A percentile compares a stretch with the other conserved stretches of the same genome.
Evolutionary conservation across 2,329 filamentous ascomycete species (phyloP).

Genomic region (Nemania sp.): DNA sequence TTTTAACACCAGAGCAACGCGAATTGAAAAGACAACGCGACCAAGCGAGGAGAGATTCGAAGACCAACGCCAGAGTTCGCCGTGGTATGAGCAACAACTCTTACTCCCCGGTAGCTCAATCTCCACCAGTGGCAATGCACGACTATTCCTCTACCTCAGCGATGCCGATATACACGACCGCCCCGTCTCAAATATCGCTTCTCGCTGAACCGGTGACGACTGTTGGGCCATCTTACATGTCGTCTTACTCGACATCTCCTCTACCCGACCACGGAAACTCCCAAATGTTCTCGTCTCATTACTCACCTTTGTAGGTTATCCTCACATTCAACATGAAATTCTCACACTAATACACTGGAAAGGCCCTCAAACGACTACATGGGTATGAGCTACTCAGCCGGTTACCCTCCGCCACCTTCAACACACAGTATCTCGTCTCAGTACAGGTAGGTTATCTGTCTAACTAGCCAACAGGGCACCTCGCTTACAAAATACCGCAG

Average conservation of each 20-base stretch:
- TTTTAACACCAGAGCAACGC: constrained; percentile 63
- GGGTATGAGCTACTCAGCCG: constrained; percentile 50
- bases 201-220: constrained; percentile 54
- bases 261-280: constrained; percentile 48
- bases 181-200: constrained; percentile 55
- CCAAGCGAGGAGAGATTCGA: constrained; percentile 62
- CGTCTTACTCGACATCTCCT: constrained; percentile 53
- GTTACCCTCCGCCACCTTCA: constrained; percentile 40
- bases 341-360: constrained; percentile 32
- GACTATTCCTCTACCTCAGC: constrained; percentile 48
- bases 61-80: constrained; percentile 55
- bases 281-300: constrained; percentile 38
- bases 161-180: constrained; percentile 57
- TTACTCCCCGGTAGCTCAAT: constrained; percentile 43
- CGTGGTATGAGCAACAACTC: constrained; percentile 54
- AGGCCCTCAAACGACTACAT: constrained; percentile 47
- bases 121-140: constrained; percentile 49
- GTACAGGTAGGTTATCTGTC: constrained; percentile 45
- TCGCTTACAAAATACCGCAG: constrained; percentile 32
- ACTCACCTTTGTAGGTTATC: constrained; percentile 37
- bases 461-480: neutral
- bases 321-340: neutral
- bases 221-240: constrained; percentile 51
- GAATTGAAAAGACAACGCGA: constrained; percentile 66
- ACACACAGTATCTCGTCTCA: constrained; percentile 41